Base-by-base conservation (phyloP, 2,329 filamentous ascomycete genomes). In the Cercospora janseana region DNA sequence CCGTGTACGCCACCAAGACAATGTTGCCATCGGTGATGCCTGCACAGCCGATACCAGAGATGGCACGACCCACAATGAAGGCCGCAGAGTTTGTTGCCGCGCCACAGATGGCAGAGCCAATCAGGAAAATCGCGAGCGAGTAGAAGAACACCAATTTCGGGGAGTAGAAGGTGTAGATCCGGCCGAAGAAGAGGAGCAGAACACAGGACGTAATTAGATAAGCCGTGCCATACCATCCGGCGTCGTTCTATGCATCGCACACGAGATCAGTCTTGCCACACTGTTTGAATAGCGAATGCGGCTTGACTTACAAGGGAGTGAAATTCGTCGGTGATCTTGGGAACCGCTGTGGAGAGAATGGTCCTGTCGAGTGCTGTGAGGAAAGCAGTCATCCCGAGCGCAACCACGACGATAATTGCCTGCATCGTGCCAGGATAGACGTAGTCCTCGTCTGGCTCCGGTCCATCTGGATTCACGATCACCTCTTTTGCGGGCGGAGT, bases 391-490 rank as follows among this genome's bases (percentile, higher is more conserved):
- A 56, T 35, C 21, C 50, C 18, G 12, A 57, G 23, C 12, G 45
- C 45, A 16, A 32, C 23, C 18, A 52, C 35, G 32, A 52, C 48
- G 28, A 52, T 21, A 12, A 31, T 20, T 24, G 42, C 16, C 35
- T 28, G 16, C 2, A 31, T 9, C 9, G 31, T 35, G 10, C 18
- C 26, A 10, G 49, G 49, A 20, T 52, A 52, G 18, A 40, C 85
- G 53, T 82, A 16, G 82, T 93, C 87, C 1, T 95, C 88, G n/a
- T 92, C 86, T 1, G 95, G 87, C 42, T 89, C 84, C 31, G 62
- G 15, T 0, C 12, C 4, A 16, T 34, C 31, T 9, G 15, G 31
- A 16, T 34, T n/a, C 31, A 10, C 31, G 31, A 16, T 34, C 31
- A 18, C n/a, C n/a, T n/a, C n/a, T n/a, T n/a, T n/a, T n/a, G n/a